phyloP scores from a whole-genome alignment of 192 early-diverging fungal genomes.

The Linnemannia hyalina region DNA sequence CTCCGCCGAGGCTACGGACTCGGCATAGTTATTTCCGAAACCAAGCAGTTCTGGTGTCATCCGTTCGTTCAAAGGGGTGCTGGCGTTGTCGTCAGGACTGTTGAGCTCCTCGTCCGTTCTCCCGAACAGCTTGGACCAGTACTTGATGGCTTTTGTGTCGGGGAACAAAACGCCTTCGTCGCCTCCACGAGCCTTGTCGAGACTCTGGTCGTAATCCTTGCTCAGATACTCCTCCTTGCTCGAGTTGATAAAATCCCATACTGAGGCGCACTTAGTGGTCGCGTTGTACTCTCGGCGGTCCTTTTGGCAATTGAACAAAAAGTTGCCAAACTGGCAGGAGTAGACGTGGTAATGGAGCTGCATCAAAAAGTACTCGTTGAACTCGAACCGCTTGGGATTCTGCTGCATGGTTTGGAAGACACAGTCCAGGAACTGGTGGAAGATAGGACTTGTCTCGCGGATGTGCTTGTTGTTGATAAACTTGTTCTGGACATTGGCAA shows the following conservation, averaged over 20 bases:
- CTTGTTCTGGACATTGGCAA: constrained; percentile 71
- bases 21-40: constrained; percentile 23
- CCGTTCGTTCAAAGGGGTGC: constrained; percentile 25
- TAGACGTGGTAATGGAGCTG: constrained; percentile 90
- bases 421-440: constrained; percentile 98
- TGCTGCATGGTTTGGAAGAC: constrained; percentile 93
- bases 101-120: constrained; percentile 70
- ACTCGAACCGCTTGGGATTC: constrained; percentile 94
- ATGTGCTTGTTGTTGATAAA: constrained; percentile 72
- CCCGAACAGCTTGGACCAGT: constrained; percentile 81
- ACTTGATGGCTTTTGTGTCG: constrained; percentile 71
- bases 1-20: constrained; percentile 11
- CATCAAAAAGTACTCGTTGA: constrained; percentile 85
- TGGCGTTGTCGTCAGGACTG: constrained; percentile 20
- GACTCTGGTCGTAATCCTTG: constrained; percentile 66
- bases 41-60: constrained; percentile 40
- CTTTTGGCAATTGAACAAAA: constrained; percentile 90
- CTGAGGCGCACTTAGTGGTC: constrained; percentile 63
- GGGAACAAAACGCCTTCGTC: constrained; percentile 77
- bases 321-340: constrained; percentile 94
- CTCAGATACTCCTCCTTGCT: constrained; percentile 70
- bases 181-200: constrained; percentile 59
- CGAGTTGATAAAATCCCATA: constrained; percentile 87
- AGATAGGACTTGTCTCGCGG: constrained; percentile 92
- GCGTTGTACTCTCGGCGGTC: constrained; percentile 72